Evolutionary conservation across 371 early-diverging fungal species (phyloP).

Genomic region (Mortierella sp.): DNA sequence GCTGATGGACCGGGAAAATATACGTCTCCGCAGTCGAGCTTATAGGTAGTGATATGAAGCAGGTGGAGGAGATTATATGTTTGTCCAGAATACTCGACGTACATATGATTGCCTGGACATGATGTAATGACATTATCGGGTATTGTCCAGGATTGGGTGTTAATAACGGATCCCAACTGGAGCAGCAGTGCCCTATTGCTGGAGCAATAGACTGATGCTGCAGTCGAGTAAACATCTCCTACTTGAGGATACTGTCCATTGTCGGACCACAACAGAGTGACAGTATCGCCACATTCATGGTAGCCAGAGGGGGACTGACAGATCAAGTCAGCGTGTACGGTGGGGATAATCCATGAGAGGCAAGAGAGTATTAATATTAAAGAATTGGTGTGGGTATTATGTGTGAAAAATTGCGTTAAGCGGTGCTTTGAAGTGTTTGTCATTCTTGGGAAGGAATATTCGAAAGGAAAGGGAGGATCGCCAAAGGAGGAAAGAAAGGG

Average conservation of each 20-base stretch:
- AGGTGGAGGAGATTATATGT: background rate
- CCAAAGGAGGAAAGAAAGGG: too few relatives aligned
- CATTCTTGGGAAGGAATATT: too few relatives aligned
- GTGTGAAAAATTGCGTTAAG: background rate
- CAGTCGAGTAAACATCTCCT: background rate
- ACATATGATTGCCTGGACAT: conserved; percentile 1
- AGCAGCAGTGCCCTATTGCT: background rate
- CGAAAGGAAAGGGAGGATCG: too few relatives aligned
- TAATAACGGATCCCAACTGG: background rate
- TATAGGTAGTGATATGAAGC: background rate
- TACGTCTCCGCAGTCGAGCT: background rate
- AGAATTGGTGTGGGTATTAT: background rate
- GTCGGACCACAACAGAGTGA: background rate
- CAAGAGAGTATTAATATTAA: background rate
- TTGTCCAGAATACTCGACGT: background rate
- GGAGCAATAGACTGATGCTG: background rate
- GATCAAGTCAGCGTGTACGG: background rate
- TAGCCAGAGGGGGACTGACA: background rate
- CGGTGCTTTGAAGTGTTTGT: too few relatives aligned
- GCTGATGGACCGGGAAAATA: background rate
- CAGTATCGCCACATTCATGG: background rate
- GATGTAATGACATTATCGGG: background rate
- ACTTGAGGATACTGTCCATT: background rate
- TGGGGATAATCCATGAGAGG: background rate
- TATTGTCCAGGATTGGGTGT: background rate